Percentiles rank a stretch among this genome's conserved stretches.
Conservation (phyloP, 2,329 filamentous ascomycete species). For the Myriosclerotinia duriaeana region DNA sequence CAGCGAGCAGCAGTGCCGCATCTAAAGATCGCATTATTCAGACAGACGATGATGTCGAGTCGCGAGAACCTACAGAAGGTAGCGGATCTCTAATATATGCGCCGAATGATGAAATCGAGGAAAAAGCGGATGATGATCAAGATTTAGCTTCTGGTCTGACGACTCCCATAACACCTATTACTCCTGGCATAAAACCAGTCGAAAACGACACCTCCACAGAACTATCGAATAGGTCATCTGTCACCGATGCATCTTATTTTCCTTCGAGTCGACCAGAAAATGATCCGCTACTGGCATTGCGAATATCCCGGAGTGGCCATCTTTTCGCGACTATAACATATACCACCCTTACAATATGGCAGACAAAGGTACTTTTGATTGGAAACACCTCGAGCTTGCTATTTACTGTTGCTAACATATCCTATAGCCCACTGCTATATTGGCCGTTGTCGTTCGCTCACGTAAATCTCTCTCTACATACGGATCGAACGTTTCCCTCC, state of each 20-base stretch:
- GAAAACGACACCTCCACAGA: slow-evolving; percentile 51
- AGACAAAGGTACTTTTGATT: slow-evolving; percentile 70
- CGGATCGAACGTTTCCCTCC: slow-evolving; percentile 78
- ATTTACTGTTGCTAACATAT: slow-evolving; percentile 19
- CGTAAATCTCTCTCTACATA: slow-evolving; percentile 76
- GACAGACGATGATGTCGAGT: slow-evolving; percentile 60
- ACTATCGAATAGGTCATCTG: slow-evolving; percentile 26
- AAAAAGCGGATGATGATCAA: slow-evolving; percentile 34
- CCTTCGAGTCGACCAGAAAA: slow-evolving; percentile 40
- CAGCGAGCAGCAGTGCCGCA: slow-evolving; percentile 66
- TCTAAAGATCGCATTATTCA: slow-evolving; percentile 52
- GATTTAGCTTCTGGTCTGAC: slow-evolving; percentile 33
- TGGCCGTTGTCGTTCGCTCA: slow-evolving; percentile 83
- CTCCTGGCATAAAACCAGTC: slow-evolving; percentile 58
- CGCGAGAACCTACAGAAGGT: slow-evolving; percentile 42
- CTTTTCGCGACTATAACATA: slow-evolving; percentile 84
- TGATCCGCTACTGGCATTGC: slow-evolving; percentile 71
- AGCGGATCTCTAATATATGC: slow-evolving; percentile 39
- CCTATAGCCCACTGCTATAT: slow-evolving; percentile 76
- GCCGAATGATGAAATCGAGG: slow-evolving; percentile 34
- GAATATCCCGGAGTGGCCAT: slow-evolving; percentile 75
- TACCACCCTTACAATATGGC: slow-evolving; percentile 90
- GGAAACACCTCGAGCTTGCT: not conserved
- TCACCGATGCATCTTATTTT: slow-evolving; percentile 25
- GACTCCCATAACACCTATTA: slow-evolving; percentile 56